Conservation (phyloP, 768 basidiomycete genomes). For the Hygrophoropsis aurantiaca region DNA sequence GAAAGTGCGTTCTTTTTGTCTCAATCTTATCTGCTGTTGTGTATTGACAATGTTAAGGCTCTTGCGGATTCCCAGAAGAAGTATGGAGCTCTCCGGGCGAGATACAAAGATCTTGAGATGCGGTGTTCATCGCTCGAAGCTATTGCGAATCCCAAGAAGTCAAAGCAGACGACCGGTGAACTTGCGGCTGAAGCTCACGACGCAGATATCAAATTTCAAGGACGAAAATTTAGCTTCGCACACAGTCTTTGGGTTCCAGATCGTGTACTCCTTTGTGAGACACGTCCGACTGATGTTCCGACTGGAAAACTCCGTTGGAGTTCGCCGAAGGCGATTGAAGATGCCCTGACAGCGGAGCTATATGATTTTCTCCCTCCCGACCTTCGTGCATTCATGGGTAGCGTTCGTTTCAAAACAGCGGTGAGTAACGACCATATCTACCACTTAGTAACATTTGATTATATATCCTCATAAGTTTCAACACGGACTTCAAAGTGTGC, state of each 20-base stretch:
- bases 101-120: too few species aligned
- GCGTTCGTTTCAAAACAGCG: background rate
- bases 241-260: constrained; percentile 6
- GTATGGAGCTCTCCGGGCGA: too few species aligned
- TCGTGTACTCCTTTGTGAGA: background rate
- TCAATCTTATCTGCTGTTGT: too few species aligned
- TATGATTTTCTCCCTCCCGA: constrained; percentile 4
- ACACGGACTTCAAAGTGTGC: background rate
- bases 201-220: background rate
- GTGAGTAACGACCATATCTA: background rate
- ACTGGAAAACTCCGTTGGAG: constrained; percentile 1
- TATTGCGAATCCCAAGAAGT: background rate
- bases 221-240: constrained; percentile 2
- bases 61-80: too few species aligned
- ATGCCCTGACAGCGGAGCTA: constrained; percentile 3
- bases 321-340: constrained; percentile 6
- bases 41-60: too few species aligned
- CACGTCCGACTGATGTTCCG: too few species aligned
- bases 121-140: too few species aligned
- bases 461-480: background rate
- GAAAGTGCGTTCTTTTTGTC: too few species aligned
- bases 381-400: background rate
- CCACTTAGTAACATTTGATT: too few species aligned
- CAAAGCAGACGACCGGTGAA: background rate
- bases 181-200: background rate